phyloP scores from a whole-genome alignment of 1,284 basidiomycete genomes.

The Gomphus bonarii region DNA sequence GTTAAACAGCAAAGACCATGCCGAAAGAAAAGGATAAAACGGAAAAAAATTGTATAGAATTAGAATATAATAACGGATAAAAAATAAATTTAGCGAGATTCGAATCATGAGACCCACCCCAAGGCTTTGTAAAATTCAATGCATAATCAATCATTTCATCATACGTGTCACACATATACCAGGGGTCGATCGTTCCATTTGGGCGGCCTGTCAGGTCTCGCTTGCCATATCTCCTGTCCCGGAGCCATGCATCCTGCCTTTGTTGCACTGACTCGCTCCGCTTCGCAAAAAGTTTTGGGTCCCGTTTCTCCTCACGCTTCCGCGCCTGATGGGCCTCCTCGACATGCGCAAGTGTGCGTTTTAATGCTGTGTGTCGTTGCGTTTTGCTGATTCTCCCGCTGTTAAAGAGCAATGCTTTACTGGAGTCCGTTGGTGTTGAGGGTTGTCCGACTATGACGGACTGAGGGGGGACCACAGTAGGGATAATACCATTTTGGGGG shows the following conservation, averaged over 20 bases:
- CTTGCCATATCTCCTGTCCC: conserved; percentile 11
- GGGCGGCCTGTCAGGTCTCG: conserved; percentile 19
- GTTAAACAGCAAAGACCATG: no score
- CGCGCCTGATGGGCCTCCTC: not conserved
- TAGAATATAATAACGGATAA: not conserved
- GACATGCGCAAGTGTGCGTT: not conserved
- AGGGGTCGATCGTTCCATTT: conserved; percentile 25
- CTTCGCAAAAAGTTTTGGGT: not conserved
- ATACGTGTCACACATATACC: conserved; percentile 25
- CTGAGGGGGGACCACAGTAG: not conserved
- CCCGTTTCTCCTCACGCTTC: not conserved
- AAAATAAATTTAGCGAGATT: no score
- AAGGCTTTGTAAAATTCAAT: conserved; percentile 25
- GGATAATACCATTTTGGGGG: conserved; percentile 12
- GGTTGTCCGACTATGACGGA: not conserved
- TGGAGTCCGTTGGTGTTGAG: not conserved
- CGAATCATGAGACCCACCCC: conserved; percentile 18
- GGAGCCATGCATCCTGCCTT: not conserved
- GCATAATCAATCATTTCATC: conserved; percentile 28
- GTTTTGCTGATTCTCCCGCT: not conserved
- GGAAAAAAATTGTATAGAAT: not conserved
- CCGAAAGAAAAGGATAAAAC: not conserved
- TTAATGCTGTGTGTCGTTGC: not conserved
- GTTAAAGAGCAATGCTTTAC: not conserved
- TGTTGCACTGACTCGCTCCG: not conserved